phyloP scores from a whole-genome alignment of 2,329 filamentous ascomycete species.

The Claviceps citrina region DNA sequence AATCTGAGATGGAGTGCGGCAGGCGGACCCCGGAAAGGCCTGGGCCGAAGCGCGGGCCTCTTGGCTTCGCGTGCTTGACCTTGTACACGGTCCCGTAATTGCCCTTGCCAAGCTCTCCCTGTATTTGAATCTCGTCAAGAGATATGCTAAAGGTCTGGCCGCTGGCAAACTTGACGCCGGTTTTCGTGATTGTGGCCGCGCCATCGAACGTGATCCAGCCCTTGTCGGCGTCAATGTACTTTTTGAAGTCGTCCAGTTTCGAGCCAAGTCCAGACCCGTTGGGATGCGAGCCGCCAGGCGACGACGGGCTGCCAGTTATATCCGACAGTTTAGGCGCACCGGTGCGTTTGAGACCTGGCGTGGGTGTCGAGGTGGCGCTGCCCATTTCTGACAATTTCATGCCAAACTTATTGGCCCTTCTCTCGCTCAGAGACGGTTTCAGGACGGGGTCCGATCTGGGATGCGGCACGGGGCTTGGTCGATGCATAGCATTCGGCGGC shows the following conservation, averaged over 20 bases:
- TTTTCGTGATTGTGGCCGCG: conserved; percentile 75
- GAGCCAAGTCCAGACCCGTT: conserved; percentile 28
- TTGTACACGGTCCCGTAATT: conserved; percentile 99
- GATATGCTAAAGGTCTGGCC: conserved; percentile 88
- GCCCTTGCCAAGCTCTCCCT: conserved; percentile 89
- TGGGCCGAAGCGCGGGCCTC: conserved; percentile 40
- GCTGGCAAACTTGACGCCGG: conserved; percentile 82
- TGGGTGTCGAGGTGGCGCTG: conserved; percentile 13
- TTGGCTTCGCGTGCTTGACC: conserved; percentile 65
- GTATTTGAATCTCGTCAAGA: conserved; percentile 81
- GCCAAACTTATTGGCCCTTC: conserved; percentile 36
- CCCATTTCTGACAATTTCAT: conserved; percentile 45
- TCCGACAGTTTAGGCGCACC: conserved; percentile 31
- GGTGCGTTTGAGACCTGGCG: conserved; percentile 14
- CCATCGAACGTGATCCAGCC: conserved; percentile 87
- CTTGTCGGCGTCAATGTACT: conserved; percentile 82
- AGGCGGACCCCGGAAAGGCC: conserved; percentile 35
- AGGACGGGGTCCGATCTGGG: conserved; percentile 38
- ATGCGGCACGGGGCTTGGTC: conserved; percentile 34
- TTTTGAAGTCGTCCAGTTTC: conserved; percentile 45
- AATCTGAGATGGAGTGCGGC: conserved; percentile 22
- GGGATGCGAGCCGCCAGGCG: conserved; percentile 11
- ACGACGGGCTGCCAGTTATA: conserved; percentile 15
- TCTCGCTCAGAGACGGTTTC: conserved; percentile 48
- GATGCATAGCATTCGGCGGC: conserved; percentile 24